Base-by-base conservation (phyloP, 768 basidiomycete genomes). In the Baorangia bicolor region DNA sequence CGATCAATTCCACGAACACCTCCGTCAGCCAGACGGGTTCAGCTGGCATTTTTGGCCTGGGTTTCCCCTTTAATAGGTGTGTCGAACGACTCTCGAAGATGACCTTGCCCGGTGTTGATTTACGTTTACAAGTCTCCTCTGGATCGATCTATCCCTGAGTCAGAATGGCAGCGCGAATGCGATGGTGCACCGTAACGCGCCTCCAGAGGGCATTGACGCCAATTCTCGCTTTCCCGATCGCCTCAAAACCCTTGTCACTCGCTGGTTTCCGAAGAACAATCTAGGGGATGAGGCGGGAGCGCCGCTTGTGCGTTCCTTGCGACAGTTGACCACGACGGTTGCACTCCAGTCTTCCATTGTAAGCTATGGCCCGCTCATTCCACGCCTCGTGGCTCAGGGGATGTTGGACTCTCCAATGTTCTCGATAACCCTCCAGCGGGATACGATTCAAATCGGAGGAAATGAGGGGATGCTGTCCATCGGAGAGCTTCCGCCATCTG, bases 21-120 rank as follows among this genome's bases (percentile, higher is more conserved):
- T 83, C 77, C 21, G 76, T 90, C 9, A 61, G 78, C 35, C 75
- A 80, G 38, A 81, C 78, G 1, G 81, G 81, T 1, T 76, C 81
- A 18, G 77, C 81, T 16, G 90, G 88, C 3, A 88, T 91, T 39
- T 78, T 91, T 53, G 90, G 90, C 0, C 74, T 90, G 11, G 89
- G 90, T 0, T 91, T 91, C 59, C 87, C 89, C 4, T 66, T 81
- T 14, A 86, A 86, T 58, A 90, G 88, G 88, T 87, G 25, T 14
- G 74, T 59, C 5, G 13, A 16, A 33, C 46, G 21, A 18, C 51
- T 9, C 35, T 31, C 46, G 21, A 21, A 34, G 7, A 41, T 0
- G 23, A 20, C n/a, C 10, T 38, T 25, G 10, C n/a, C 13, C 6
- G 18, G n/a, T 55, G 12, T 45, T 56, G 40, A 58, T 50, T 18